phyloP scores from a whole-genome alignment of 805 yeast species.

The Candida arabinofermentans region DNA sequence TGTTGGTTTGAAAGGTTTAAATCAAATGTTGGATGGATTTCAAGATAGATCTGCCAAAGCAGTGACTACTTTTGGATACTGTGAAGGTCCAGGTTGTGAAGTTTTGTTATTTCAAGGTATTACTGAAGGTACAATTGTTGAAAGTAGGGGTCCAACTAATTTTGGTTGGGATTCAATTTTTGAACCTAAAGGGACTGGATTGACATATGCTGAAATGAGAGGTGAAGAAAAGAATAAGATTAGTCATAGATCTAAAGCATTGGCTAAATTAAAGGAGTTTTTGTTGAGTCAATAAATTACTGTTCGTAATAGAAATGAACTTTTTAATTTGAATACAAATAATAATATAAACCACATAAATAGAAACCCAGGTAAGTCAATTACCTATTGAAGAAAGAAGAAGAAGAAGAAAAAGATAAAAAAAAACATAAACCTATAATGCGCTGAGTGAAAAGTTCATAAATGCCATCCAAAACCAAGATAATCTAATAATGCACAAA shows the following conservation, averaged over 20 bases:
- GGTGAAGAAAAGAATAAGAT: constrained; percentile 71
- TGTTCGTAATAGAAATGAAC: neutral
- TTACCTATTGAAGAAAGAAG: neutral
- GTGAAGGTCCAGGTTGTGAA: constrained; percentile 72
- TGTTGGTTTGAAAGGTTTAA: constrained; percentile 73
- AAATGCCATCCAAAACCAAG: no score
- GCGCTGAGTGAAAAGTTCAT: no score
- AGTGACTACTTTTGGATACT: constrained; percentile 87
- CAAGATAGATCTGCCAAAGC: constrained; percentile 85
- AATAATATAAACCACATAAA: neutral
- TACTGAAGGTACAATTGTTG: constrained; percentile 77
- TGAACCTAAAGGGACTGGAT: constrained; percentile 67
- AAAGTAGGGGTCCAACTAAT: constrained; percentile 67
- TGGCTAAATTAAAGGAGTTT: constrained; percentile 63
- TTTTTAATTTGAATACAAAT: neutral
- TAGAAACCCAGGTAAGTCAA: neutral
- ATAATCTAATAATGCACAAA: no score
- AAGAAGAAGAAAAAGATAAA: neutral
- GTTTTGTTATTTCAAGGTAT: constrained; percentile 82
- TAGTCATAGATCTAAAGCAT: constrained; percentile 85
- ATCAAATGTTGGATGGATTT: constrained; percentile 73
- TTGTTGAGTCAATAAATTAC: constrained; percentile 25
- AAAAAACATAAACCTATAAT: neutral
- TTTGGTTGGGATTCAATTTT: constrained; percentile 97
- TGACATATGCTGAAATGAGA: constrained; percentile 89